These are phyloP conservation scores for Nakazawaea wyomingensis DNA, from an alignment of 805 yeast species.

Conservation along the genomic window DNA sequence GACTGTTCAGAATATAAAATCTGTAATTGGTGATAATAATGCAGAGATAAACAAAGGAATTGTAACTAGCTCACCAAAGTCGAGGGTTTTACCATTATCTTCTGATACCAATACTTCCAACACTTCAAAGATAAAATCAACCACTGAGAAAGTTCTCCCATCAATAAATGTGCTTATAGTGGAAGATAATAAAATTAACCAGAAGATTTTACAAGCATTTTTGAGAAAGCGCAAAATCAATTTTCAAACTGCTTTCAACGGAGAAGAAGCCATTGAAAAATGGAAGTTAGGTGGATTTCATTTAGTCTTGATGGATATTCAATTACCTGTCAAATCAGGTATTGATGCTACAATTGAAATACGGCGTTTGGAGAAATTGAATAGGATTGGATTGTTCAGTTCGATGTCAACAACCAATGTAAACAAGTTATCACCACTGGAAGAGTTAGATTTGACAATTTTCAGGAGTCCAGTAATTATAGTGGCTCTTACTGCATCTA, in stretches of 20 bases:
- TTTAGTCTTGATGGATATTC: constrained; percentile 93
- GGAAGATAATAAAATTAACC: constrained; percentile 94
- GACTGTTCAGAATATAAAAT: neutral
- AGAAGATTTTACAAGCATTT: constrained; percentile 84
- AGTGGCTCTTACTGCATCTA: constrained; percentile 93
- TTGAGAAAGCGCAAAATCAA: constrained; percentile 80
- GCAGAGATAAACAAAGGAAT: constrained; percentile 1
- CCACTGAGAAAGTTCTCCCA: constrained; percentile 69
- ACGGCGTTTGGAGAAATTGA: constrained; percentile 72
- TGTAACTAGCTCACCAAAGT: neutral
- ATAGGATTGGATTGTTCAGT: constrained; percentile 64
- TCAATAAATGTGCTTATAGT: constrained; percentile 88
- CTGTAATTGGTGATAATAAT: neutral
- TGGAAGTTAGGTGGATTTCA: constrained; percentile 96
- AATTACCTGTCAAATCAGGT: constrained; percentile 93
- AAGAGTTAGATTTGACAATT: constrained; percentile 51
- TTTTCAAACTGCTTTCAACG: constrained; percentile 84
- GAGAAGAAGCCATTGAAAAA: constrained; percentile 89
- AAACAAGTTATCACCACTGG: constrained; percentile 31
- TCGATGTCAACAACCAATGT: neutral
- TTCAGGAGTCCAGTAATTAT: constrained; percentile 95
- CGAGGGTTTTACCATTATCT: neutral
- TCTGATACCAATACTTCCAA: neutral
- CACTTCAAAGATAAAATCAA: constrained; percentile 23
- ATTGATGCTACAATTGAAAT: constrained; percentile 92